These are phyloP conservation scores for Rhodotorula sp. DNA, from an alignment of 1,284 basidiomycete genomes.

Conservation along the genomic window DNA sequence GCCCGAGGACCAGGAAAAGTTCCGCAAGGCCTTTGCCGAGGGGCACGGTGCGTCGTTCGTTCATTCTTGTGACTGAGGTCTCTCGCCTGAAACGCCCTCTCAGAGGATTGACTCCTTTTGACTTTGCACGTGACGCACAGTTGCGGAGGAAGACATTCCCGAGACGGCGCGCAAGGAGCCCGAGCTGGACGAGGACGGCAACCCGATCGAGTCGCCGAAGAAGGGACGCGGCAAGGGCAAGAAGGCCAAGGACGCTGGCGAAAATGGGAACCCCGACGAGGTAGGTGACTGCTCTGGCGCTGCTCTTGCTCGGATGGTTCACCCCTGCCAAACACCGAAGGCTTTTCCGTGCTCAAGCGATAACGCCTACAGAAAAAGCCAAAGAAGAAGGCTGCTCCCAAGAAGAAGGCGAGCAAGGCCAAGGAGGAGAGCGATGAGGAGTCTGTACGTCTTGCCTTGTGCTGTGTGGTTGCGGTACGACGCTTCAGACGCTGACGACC, in stretches of 20 bases:
- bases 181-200: conserved; percentile 14
- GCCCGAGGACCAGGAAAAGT: conserved; percentile 40
- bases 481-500: too few species aligned
- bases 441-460: too few species aligned
- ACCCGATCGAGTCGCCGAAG: conserved; percentile 21
- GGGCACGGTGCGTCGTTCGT: conserved; percentile 29
- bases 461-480: too few species aligned
- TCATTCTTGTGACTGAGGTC: too few species aligned
- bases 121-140: conserved; percentile 3
- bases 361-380: conserved; percentile 17
- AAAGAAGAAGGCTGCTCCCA: conserved; percentile 28
- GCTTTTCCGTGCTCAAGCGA: too few species aligned
- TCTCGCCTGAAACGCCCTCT: too few species aligned
- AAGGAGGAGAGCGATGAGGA: background rate
- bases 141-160: conserved; percentile 42
- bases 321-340: background rate
- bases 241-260: conserved; percentile 14
- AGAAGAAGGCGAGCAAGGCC: background rate
- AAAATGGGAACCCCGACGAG: background rate
- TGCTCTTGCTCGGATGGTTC: background rate
- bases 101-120: background rate
- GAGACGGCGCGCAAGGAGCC: conserved; percentile 39
- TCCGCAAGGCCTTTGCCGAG: conserved; percentile 30
- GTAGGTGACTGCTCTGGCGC: background rate
- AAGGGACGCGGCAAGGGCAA: conserved; percentile 7